Evolutionary conservation across 2,329 filamentous ascomycete species (phyloP).

Genomic region (Calcarisporium arbuscula): DNA sequence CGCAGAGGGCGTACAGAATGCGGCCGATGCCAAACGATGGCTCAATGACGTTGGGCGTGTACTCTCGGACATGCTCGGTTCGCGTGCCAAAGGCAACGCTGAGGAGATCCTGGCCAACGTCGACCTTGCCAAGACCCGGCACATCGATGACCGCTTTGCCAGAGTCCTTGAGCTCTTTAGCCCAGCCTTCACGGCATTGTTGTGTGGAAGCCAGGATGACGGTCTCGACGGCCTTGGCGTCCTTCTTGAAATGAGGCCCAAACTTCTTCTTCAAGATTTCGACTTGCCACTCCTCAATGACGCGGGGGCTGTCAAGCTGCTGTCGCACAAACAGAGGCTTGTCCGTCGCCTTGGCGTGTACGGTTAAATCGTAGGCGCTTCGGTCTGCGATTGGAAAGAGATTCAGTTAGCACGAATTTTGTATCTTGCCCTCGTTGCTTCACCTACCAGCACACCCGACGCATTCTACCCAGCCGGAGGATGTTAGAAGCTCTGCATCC

Average conservation of each 20-base stretch:
- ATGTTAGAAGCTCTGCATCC: slow-evolving; percentile 62
- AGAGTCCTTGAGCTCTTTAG: slow-evolving; percentile 63
- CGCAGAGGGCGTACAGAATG: slow-evolving; percentile 86
- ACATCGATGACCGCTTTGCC: slow-evolving; percentile 80
- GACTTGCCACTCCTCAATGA: slow-evolving; percentile 80
- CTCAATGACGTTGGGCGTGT: slow-evolving; percentile 93
- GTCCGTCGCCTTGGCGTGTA: slow-evolving; percentile 60
- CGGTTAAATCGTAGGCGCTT: slow-evolving; percentile 59
- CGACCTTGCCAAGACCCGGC: slow-evolving; percentile 65
- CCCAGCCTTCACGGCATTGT: slow-evolving; percentile 72
- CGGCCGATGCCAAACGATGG: slow-evolving; percentile 96
- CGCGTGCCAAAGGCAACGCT: slow-evolving; percentile 78
- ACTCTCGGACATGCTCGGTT: slow-evolving; percentile 79
- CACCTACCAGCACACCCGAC: slow-evolving; percentile 63
- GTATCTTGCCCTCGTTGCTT: no score
- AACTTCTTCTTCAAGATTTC: slow-evolving; percentile 94
- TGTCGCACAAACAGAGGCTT: slow-evolving; percentile 53
- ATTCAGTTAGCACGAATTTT: no score
- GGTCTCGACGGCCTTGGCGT: slow-evolving; percentile 77
- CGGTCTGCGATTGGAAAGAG: no score
- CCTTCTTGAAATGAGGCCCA: slow-evolving; percentile 91
- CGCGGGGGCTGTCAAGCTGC: slow-evolving; percentile 58
- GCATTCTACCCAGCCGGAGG: slow-evolving; percentile 65
- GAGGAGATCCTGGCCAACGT: slow-evolving; percentile 73
- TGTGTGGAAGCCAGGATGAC: slow-evolving; percentile 72